phyloP scores from a whole-genome alignment of 2,329 filamentous ascomycete species.

The Aspergillus unguis region DNA sequence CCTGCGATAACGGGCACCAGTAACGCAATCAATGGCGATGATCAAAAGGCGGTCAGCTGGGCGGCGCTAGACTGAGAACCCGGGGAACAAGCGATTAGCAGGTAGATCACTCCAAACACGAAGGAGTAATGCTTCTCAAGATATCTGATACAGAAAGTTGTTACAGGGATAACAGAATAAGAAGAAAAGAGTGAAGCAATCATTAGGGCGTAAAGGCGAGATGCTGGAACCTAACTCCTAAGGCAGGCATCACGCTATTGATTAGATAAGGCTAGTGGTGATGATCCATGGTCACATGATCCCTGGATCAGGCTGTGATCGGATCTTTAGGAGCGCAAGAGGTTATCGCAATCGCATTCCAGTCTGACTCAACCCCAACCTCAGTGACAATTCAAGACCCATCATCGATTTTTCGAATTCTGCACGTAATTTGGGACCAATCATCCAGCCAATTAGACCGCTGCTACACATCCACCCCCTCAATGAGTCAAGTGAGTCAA shows the following conservation, averaged over 20 bases:
- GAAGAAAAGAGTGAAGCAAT: not conserved
- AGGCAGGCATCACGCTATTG: constrained; percentile 13
- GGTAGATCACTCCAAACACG: not conserved
- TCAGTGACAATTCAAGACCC: not conserved
- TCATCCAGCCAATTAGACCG: not conserved
- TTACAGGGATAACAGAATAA: not conserved
- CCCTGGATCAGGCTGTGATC: not conserved
- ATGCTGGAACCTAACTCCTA: not conserved
- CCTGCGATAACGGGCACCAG: constrained; percentile 31
- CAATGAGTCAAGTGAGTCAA: constrained; percentile 8
- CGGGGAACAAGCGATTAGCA: not conserved
- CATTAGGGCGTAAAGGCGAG: not conserved
- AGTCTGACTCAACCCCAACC: constrained; percentile 7
- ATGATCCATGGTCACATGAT: not conserved
- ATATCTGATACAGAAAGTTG: not conserved
- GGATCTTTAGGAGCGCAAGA: not conserved
- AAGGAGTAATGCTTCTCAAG: not conserved
- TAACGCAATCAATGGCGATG: constrained; percentile 17
- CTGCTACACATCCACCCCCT: not conserved
- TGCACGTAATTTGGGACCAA: not conserved
- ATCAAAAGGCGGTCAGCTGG: constrained; percentile 32
- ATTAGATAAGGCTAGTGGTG: constrained; percentile 11
- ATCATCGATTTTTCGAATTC: not conserved
- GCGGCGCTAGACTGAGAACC: constrained; percentile 22
- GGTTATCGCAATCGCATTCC: constrained; percentile 1